These are phyloP conservation scores for Dendrobium huoshanense DNA, from an alignment of 106 monocot genomes.

Conservation along the genomic window DNA sequence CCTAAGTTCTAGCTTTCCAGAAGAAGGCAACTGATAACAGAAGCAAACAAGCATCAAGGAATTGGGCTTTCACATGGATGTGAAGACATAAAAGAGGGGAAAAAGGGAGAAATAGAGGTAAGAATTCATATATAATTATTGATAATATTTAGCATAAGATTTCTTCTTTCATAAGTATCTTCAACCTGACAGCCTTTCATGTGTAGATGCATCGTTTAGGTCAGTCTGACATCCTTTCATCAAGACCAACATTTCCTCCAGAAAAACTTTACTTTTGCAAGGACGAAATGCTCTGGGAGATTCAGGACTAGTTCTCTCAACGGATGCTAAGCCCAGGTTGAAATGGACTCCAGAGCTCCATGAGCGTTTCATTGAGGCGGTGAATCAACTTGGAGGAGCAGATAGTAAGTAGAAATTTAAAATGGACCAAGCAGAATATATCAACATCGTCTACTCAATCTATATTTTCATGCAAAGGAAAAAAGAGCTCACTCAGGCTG, in stretches of 20 bases:
- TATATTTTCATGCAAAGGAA: neutral
- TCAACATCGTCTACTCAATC: neutral
- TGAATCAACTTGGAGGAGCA: conserved; percentile 67
- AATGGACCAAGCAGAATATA: neutral
- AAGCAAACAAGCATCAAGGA: neutral
- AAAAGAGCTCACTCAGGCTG: neutral
- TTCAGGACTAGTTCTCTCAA: conserved; percentile 53
- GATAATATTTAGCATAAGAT: neutral
- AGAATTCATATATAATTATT: conserved; percentile 1
- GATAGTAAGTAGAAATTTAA: conserved; percentile 46
- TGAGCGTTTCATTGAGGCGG: conserved; percentile 61
- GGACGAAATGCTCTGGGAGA: conserved; percentile 22
- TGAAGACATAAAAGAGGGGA: neutral
- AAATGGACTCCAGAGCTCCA: conserved; percentile 72
- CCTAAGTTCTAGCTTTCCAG: neutral
- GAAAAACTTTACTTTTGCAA: conserved; percentile 31
- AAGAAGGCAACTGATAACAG: neutral
- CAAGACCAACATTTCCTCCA: conserved; percentile 23
- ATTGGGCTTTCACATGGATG: conserved; percentile 4
- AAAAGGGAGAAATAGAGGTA: conserved; percentile 7
- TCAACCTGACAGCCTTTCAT: neutral
- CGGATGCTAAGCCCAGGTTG: conserved; percentile 57
- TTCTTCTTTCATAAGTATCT: neutral
- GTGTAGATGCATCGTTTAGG: conserved; percentile 44
- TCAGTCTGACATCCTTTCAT: conserved; percentile 24